Conservation (phyloP, 2,329 filamentous ascomycete species). For the Arthrobotrys sphaeroides region DNA sequence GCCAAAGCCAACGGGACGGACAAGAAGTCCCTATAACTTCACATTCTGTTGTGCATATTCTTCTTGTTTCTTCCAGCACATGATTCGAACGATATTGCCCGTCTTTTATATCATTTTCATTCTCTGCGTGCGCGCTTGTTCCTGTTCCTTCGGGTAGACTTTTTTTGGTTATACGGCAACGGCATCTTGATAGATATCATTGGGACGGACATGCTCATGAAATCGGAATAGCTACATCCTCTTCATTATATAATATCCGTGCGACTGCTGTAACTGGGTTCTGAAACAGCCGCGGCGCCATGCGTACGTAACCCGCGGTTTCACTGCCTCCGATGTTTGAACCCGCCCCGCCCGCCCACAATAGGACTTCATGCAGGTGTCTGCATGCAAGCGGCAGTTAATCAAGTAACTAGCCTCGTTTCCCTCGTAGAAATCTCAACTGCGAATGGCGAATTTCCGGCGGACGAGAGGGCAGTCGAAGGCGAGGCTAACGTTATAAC, state of each 20-base stretch:
- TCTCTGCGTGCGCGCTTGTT: neutral
- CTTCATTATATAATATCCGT: neutral
- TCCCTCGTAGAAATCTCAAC: neutral
- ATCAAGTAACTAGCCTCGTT: conserved; percentile 1
- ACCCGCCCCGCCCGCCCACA: neutral
- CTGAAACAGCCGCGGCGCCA: conserved; percentile 34
- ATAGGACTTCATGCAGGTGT: neutral
- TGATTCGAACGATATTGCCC: neutral
- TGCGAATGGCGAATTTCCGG: neutral
- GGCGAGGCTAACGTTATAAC: neutral
- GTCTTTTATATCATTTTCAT: neutral
- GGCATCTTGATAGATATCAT: conserved; percentile 12
- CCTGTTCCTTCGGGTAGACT: conserved; percentile 1
- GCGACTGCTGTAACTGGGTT: conserved; percentile 6
- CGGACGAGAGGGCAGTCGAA: neutral
- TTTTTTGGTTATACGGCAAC: conserved; percentile 6
- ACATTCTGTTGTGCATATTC: neutral
- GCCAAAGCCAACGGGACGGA: conserved; percentile 27
- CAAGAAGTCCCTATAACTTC: conserved; percentile 37
- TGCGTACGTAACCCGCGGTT: conserved; percentile 48
- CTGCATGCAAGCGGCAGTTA: neutral
- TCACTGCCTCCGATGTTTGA: conserved; percentile 40
- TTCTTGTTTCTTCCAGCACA: neutral
- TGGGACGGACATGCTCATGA: neutral
- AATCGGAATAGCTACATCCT: conserved; percentile 7